Percentiles rank a stretch among this genome's conserved stretches.
Evolutionary conservation across 192 early-diverging fungal species (phyloP).

Genomic region (Diversispora epigaea): DNA sequence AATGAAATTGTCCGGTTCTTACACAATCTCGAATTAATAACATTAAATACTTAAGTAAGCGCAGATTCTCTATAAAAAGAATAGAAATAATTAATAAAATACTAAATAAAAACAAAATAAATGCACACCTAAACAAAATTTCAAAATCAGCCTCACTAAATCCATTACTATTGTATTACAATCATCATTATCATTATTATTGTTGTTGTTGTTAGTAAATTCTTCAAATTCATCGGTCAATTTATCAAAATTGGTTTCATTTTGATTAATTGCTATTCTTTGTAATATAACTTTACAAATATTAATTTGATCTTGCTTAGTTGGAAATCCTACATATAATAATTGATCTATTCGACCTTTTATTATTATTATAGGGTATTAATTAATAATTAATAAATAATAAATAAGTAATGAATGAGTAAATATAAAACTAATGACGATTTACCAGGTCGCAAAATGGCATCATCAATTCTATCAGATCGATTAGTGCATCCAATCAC

Average conservation of each 20-base stretch:
- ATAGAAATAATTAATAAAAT: too few relatives aligned
- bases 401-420: neutral
- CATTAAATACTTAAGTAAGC: too few relatives aligned
- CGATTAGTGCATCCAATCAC: slow-evolving; percentile 92
- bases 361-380: slow-evolving; percentile 2
- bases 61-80: too few relatives aligned
- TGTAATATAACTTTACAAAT: slow-evolving; percentile 70
- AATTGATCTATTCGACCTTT: too few relatives aligned
- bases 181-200: too few relatives aligned
- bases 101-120: too few relatives aligned
- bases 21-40: too few relatives aligned
- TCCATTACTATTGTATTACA: too few relatives aligned
- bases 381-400: neutral
- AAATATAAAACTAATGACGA: neutral
- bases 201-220: too few relatives aligned
- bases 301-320: slow-evolving; percentile 54
- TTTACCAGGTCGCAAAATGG: slow-evolving; percentile 67
- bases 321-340: slow-evolving; percentile 60
- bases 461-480: slow-evolving; percentile 85
- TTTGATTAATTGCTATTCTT: slow-evolving; percentile 55
- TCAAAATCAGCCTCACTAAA: too few relatives aligned
- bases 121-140: too few relatives aligned
- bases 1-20: too few relatives aligned
- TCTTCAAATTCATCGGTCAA: slow-evolving; percentile 43
- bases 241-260: slow-evolving; percentile 42